Evolutionary conservation across 1,284 basidiomycete species (phyloP).

Genomic region (Baeospora myosura): DNA sequence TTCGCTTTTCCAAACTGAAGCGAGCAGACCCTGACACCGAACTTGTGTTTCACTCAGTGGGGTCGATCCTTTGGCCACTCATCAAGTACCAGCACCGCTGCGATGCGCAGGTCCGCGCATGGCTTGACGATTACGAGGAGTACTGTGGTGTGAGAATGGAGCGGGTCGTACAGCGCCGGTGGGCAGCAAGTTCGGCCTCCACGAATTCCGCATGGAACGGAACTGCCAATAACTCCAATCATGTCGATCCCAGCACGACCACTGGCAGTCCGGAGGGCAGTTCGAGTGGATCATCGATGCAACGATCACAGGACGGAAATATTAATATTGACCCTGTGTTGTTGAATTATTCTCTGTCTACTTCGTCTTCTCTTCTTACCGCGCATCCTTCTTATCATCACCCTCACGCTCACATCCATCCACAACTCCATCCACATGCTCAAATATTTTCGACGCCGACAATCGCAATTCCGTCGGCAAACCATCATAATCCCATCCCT

Average conservation of each 20-base stretch:
- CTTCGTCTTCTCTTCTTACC: background rate
- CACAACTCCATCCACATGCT: background rate
- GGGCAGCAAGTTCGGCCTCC: no score
- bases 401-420: background rate
- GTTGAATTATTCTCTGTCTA: no score
- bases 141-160: background rate
- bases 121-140: background rate
- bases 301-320: no score
- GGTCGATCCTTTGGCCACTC: constrained; percentile 40
- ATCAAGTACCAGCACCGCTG: background rate
- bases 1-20: constrained; percentile 9
- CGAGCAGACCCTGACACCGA: constrained; percentile 10
- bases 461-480: background rate
- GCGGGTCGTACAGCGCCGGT: no score
- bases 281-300: background rate
- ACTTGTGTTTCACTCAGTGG: constrained; percentile 37
- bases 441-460: background rate
- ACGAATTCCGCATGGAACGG: no score
- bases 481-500: background rate
- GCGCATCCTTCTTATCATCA: background rate
- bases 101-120: background rate
- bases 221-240: background rate
- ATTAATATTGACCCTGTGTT: no score
- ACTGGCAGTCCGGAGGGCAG: background rate
- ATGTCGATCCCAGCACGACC: background rate